A percentile compares a stretch with the other conserved stretches of the same genome.
phyloP scores from a whole-genome alignment of 2,329 filamentous ascomycete species.

The Ascochyta pisi region DNA sequence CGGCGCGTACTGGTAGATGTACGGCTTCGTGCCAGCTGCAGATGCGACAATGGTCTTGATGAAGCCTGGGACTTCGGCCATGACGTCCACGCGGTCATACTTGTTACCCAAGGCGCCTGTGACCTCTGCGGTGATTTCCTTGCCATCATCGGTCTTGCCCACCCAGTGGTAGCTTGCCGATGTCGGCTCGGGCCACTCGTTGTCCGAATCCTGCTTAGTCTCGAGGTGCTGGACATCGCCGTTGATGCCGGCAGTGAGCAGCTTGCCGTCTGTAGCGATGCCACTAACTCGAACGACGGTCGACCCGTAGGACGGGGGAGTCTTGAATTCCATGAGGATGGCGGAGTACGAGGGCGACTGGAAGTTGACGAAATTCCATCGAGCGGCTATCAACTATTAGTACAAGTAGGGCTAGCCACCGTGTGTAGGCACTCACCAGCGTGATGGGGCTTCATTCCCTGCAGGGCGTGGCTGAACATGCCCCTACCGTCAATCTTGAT shows the following conservation, averaged over 20 bases:
- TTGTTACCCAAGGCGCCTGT: constrained; percentile 72
- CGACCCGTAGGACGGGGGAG: constrained; percentile 88
- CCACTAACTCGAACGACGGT: constrained; percentile 84
- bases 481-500: constrained; percentile 83
- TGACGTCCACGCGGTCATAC: constrained; percentile 87
- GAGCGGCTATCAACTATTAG: constrained; percentile 62
- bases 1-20: constrained; percentile 93
- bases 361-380: constrained; percentile 94
- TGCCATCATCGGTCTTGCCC: constrained; percentile 78
- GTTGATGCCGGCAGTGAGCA: constrained; percentile 73
- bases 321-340: constrained; percentile 94
- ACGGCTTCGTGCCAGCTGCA: constrained; percentile 91
- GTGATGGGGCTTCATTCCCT: constrained; percentile 99
- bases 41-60: constrained; percentile 92
- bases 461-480: constrained; percentile 82
- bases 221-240: constrained; percentile 73
- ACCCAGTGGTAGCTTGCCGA: constrained; percentile 78
- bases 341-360: constrained; percentile 87
- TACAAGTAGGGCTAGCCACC: not conserved
- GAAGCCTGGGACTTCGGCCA: constrained; percentile 94
- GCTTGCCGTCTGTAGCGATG: constrained; percentile 79
- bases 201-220: constrained; percentile 74
- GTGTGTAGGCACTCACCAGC: constrained; percentile 63
- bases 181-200: constrained; percentile 87
- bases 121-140: constrained; percentile 72